phyloP scores from a whole-genome alignment of 371 early-diverging fungal species.

The Rhizopus delemar region DNA sequence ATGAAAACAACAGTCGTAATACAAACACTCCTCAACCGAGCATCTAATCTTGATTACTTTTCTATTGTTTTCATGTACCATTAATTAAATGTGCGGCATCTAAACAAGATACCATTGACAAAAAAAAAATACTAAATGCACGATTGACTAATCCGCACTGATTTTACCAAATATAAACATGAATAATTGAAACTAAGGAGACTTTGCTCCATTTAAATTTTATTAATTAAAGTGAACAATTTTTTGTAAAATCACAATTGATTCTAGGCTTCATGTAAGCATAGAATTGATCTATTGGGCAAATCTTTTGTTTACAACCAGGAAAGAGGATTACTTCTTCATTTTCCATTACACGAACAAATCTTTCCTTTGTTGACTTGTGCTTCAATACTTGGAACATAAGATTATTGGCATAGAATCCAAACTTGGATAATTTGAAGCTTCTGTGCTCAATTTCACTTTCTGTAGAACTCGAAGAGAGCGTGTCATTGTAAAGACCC shows the following conservation, averaged over 20 bases:
- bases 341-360: slow-evolving; percentile 15
- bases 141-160: too few relatives aligned
- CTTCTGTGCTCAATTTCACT: slow-evolving; percentile 8
- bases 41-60: too few relatives aligned
- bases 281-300: neutral
- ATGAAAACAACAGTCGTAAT: too few relatives aligned
- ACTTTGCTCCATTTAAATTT: too few relatives aligned
- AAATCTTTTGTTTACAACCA: neutral
- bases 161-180: too few relatives aligned
- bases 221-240: neutral
- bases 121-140: too few relatives aligned
- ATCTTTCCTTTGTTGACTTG: neutral
- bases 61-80: too few relatives aligned
- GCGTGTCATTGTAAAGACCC: slow-evolving; percentile 28
- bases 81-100: too few relatives aligned
- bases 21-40: too few relatives aligned
- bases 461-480: slow-evolving; percentile 7
- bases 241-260: neutral
- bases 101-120: too few relatives aligned
- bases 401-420: slow-evolving; percentile 15
- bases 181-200: too few relatives aligned
- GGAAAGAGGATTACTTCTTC: slow-evolving; percentile 6
- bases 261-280: neutral
- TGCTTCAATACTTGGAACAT: slow-evolving; percentile 10
- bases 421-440: slow-evolving; percentile 15